Evolutionary conservation across 192 early-diverging fungal species (phyloP), one percentile per base, ranked within the genome.

Genomic region (Coemansia sp.): DNA sequence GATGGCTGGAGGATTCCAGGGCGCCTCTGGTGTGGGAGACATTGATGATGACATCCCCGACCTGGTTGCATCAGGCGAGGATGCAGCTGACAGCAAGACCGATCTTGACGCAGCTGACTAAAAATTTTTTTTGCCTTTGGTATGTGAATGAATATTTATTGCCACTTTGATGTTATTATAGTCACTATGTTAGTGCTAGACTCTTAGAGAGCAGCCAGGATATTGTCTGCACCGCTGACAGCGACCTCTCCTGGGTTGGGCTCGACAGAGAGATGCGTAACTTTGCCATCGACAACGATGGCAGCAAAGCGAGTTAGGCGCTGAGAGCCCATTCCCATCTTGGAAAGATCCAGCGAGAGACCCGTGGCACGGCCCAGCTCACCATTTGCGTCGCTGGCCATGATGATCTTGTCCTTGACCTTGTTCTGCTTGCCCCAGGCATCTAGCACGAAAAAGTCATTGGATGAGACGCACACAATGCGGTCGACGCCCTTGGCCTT

Each of bases 21-120:
- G 57, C 42, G 62, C 68, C 69, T 87, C 85, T 46, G 85, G 86
- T 59, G 88, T 83, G 57, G 86, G 79, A 64, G 85, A 79, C 53
- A 87, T 84, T 47, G 95, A 96, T 75, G 97, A 99, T 75, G 96
- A 97, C 68, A 92, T 99, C 67, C 96, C 96, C 43, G 97, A 94
- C 50, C 89, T 99, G 67, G 94, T 98, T 63, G 89, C 92, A 46
- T 84, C 82, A 61, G 88, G 85, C 55, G 91, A 92, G 23, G 84
- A 86, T 39, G 74, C 70, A 30, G 82, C 74, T 55, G 86, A 85
- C 53, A 73, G 64, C 80, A 81, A 77, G 76, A 86, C 72, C 55
- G 86, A 89, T 47, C 66, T 77, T 38, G 63, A 82, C 21, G 72
- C 72, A 6, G 67, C 80, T 42, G 80, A 82, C 53, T 82, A 73